Base-by-base conservation (phyloP, 805 yeast species). In the Ogataea allantospora region DNA sequence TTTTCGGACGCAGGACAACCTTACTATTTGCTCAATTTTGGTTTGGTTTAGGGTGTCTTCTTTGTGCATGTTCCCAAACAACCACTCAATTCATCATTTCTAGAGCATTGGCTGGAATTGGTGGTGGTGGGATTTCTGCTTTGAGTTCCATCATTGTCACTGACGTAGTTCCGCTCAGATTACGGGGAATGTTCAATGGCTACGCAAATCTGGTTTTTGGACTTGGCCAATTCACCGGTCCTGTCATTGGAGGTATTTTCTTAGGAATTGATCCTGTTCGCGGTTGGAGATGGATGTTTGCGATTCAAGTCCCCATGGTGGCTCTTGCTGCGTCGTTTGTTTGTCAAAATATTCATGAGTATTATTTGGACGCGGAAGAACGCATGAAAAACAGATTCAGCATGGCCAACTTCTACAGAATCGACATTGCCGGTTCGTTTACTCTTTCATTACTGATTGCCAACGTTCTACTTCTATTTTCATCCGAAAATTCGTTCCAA, bases 61-160 rank as follows among this genome's bases (percentile, higher is more conserved):
- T 66, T 45, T 67, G 80, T 55, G 42, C 68, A 36, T 44, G 74
- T 43, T 49, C 73, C 25, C 44, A 55, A 7, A 55, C 65, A 14
- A 73, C 76, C 1, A 62, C 64, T 3, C 69, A 71, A 25, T 68
- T 76, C 42, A 65, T 71, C 9, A 47, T 72, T 2, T 67, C 77
- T 26, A 60, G 83, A 46, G 82, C 78, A 0, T 47, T 77, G 13
- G 75, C 80, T 0, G 83, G 83, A 27, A 62, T 77, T 19, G 83
- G 83, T 1, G 72, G 75, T 12, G 80, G 80, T 5, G 83, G 82
- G 2, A 63, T 73, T 28, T 66, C 68, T 22, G 70, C 80, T 0
- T 47, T 77, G 23, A 63, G 77, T 4, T 70, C 71, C 49, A 76
- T 77, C 19, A 62, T 77, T 20, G 70, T 75, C 30, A 71, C 78